These are phyloP conservation scores for Salvia splendens DNA, from an alignment of 257 asterid species.

Conservation along the genomic window DNA sequence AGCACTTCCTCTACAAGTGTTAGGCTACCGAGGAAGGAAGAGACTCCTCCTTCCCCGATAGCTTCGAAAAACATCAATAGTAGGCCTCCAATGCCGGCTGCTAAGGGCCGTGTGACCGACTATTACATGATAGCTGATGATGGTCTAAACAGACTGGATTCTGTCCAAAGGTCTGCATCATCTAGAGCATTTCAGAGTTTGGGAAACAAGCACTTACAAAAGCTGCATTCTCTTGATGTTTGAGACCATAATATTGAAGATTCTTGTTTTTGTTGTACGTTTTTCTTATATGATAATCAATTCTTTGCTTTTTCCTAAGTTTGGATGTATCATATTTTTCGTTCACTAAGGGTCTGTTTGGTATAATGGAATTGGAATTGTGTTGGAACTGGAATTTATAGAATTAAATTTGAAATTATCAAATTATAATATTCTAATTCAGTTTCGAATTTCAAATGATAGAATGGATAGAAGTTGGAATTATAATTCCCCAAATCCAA, in stretches of 20 bases:
- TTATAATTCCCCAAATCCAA: no score
- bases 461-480: no score
- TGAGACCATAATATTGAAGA: conserved; percentile 21
- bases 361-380: no score
- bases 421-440: no score
- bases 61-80: conserved; percentile 37
- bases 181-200: conserved; percentile 47
- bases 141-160: conserved; percentile 37
- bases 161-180: conserved; percentile 59
- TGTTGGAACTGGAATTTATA: no score
- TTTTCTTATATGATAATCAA: background rate
- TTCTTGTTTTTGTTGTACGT: background rate
- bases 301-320: conserved; percentile 10
- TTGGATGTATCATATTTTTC: background rate
- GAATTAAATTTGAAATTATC: no score
- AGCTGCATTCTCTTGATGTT: conserved; percentile 41
- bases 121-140: conserved; percentile 31
- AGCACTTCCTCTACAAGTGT: conserved; percentile 54
- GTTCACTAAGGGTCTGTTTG: no score
- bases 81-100: conserved; percentile 47
- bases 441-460: no score
- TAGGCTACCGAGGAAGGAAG: conserved; percentile 38
- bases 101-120: conserved; percentile 32
- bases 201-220: conserved; percentile 40
- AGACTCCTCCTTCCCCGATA: conserved; percentile 29